Evolutionary conservation across 169 alveolate species (phyloP), one percentile per base, ranked within the genome.

Genomic region (Cryptosporidium sp.): DNA sequence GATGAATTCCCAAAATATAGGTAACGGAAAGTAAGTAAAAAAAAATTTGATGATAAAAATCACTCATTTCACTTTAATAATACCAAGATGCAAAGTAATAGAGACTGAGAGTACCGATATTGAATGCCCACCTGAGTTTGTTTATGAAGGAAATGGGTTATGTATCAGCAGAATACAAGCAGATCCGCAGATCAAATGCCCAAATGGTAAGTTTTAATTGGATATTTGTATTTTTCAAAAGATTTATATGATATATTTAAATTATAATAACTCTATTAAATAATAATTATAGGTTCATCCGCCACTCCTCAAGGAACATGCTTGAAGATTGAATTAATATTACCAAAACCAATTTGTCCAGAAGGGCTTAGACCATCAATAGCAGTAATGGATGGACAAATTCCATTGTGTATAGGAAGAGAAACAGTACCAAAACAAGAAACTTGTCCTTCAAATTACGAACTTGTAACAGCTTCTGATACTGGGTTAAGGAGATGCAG

Each of bases 271-370:
- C 26, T 80, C 62, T 29, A 2, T 55, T 31, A 1, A 41, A 41
- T 41, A 5, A 41, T 41, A 16, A 1, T 4, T 5, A 21, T 31
- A 80, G 89, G 89, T 8, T 80, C 68, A 35, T 80, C 89, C 14
- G 89, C 75, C 18, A 80, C 89, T 12, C 89, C 89, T 3, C 73
- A 80, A 1, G 89, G 89, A 59, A 80, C 80, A 12, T 80, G 89
- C 18, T 23, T 80, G n/a, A 80, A 67, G 16, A 61, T 80, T 39
- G 89, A 80, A 62, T 45, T 80, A 59, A 80, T 80, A 21, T 26
- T 31, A 12, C 89, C 89, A 12, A 80, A 80, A 29, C 89, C 75
- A 26, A 37, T 80, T 2, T 80, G 89, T 62, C 89, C 89, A 6
- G 73, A 59, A 23, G 89, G 89, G 2, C 45, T 80, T 41, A 80